Percentiles rank a stretch among this genome's conserved stretches.
phyloP scores from a whole-genome alignment of 352 stramenopile genomes.

The Globisporangium middletonii region DNA sequence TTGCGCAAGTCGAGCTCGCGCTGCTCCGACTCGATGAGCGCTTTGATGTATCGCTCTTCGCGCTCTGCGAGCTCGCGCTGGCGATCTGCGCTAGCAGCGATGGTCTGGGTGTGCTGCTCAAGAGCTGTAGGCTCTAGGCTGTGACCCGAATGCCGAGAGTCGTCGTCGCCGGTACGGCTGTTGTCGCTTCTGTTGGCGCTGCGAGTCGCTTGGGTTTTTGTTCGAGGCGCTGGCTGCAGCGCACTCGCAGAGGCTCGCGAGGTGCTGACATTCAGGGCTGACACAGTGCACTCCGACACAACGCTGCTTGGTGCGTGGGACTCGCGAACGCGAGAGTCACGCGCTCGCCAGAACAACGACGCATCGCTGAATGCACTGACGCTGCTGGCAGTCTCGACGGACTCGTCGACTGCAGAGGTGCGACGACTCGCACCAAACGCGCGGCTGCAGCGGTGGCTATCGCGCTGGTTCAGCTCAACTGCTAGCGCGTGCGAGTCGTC shows the following conservation, averaged over 20 bases:
- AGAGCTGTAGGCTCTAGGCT: neutral
- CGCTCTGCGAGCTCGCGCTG: constrained; percentile 55
- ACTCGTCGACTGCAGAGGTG: constrained; percentile 2
- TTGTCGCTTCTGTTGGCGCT: neutral
- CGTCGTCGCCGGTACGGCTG: neutral
- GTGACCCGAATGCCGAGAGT: neutral
- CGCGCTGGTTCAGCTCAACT: neutral
- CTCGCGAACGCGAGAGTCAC: neutral
- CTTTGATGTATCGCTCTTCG: constrained; percentile 70
- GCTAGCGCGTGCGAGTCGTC: constrained; percentile 1
- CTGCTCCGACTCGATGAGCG: constrained; percentile 74
- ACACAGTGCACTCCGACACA: too few relatives aligned
- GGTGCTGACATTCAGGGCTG: too few relatives aligned
- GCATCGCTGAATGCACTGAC: constrained; percentile 8
- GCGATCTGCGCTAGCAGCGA: neutral
- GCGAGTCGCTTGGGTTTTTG: neutral
- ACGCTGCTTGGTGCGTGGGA: neutral
- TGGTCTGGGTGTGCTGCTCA: neutral
- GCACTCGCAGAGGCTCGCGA: neutral
- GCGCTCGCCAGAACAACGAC: constrained; percentile 9
- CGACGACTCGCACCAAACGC: neutral
- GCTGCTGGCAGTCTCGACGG: constrained; percentile 12
- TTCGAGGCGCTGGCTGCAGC: too few relatives aligned
- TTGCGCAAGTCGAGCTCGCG: constrained; percentile 62
- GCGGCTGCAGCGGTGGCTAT: neutral